Percentiles rank a stretch among this genome's conserved stretches.
phyloP scores from a whole-genome alignment of 805 yeast genomes.

The Ogataea paradorogensis region DNA sequence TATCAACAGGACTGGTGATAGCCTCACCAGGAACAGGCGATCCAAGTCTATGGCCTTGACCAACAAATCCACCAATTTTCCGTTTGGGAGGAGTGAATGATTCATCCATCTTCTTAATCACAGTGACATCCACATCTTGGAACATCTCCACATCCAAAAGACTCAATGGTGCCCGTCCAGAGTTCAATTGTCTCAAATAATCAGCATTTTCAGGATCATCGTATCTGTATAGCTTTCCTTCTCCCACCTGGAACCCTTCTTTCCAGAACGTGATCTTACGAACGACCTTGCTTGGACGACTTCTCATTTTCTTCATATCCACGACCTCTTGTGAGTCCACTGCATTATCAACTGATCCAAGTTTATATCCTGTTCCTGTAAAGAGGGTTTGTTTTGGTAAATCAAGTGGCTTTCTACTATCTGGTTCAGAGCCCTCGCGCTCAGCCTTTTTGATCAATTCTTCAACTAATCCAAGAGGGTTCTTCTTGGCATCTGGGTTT shows the following conservation, averaged over 20 bases:
- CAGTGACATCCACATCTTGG: conserved; percentile 90
- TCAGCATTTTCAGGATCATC: conserved; percentile 89
- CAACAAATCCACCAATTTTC: conserved; percentile 60
- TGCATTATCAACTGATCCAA: conserved; percentile 45
- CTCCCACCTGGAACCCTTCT: conserved; percentile 94
- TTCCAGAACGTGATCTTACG: conserved; percentile 93
- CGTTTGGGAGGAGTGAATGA: conserved; percentile 57
- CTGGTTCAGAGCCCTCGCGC: conserved; percentile 53
- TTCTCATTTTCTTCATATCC: conserved; percentile 24
- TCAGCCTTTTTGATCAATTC: conserved; percentile 68
- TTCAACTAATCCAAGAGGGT: conserved; percentile 44
- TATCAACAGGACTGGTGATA: conserved; percentile 20
- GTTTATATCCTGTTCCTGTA: conserved; percentile 50
- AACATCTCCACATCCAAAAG: conserved; percentile 80
- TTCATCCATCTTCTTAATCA: conserved; percentile 77
- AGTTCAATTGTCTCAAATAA: conserved; percentile 74
- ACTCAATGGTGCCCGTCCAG: conserved; percentile 88
- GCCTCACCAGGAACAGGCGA: conserved; percentile 81
- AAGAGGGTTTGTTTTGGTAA: conserved; percentile 35
- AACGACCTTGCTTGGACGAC: conserved; percentile 48
- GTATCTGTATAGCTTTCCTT: conserved; percentile 79
- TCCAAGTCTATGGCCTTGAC: conserved; percentile 83
- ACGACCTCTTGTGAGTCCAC: conserved; percentile 31
- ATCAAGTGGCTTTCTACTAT: conserved; percentile 25
- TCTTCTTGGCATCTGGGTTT: conserved; percentile 49